phyloP scores from a whole-genome alignment of 352 stramenopile species.

The Blastocystis sp. region DNA sequence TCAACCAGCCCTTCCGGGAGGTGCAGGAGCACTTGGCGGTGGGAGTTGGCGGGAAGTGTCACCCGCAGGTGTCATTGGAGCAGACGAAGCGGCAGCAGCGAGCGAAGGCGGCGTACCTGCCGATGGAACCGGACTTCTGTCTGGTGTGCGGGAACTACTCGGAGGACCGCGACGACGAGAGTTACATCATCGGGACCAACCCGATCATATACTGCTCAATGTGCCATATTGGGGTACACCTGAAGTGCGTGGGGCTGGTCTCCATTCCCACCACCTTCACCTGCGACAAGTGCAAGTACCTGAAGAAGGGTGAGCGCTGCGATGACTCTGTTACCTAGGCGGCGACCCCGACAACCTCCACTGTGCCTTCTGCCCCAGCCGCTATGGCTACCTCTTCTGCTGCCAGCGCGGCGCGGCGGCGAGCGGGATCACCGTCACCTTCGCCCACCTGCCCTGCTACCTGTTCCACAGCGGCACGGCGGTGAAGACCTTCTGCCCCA shows the following conservation, averaged over 20 bases:
- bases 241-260: conserved; percentile 57
- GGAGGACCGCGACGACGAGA: conserved; percentile 62
- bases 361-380: conserved; percentile 47
- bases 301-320: not conserved
- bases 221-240: conserved; percentile 51
- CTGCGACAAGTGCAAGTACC: conserved; percentile 61
- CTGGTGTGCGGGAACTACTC: conserved; percentile 59
- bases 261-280: conserved; percentile 16
- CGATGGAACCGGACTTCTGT: conserved; percentile 36
- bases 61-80: conserved; percentile 24
- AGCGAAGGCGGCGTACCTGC: not conserved
- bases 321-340: not conserved
- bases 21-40: conserved; percentile 20
- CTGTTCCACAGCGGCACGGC: not conserved
- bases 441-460: conserved; percentile 29
- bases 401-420: not conserved
- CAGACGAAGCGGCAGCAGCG: not conserved
- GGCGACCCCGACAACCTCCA: conserved; percentile 32
- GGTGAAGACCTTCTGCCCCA: conserved; percentile 5
- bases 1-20: conserved; percentile 4
- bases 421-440: not conserved
- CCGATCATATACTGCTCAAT: conserved; percentile 61
- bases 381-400: conserved; percentile 43
- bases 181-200: conserved; percentile 61
- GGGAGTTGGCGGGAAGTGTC: not conserved